A percentile compares a stretch with the other conserved stretches of the same genome.
phyloP scores from a whole-genome alignment of 345 rosid species.

The Firmiana major region DNA sequence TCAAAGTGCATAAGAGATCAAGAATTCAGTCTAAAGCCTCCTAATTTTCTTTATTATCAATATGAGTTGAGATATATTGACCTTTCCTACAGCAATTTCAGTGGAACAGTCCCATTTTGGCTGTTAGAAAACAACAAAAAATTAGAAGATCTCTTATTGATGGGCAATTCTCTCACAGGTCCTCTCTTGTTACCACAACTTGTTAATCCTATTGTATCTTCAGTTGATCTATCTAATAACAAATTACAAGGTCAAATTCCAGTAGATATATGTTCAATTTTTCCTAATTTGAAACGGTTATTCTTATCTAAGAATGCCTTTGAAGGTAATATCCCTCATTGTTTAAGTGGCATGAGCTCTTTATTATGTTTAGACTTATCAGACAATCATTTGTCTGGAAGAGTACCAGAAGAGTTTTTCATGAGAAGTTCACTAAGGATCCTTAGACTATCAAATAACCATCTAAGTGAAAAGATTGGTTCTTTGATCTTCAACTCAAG shows the following conservation, averaged over 20 bases:
- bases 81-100: not conserved
- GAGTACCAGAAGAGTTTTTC: not conserved
- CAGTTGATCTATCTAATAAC: conserved; percentile 16
- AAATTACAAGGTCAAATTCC: conserved; percentile 10
- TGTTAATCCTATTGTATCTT: not conserved
- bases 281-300: not conserved
- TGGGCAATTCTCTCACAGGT: conserved; percentile 6
- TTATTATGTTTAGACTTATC: conserved; percentile 15
- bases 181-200: not conserved
- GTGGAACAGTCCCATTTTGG: conserved; percentile 13
- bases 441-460: conserved; percentile 23
- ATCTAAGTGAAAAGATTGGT: conserved; percentile 15
- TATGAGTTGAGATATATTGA: not conserved
- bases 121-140: conserved; percentile 4
- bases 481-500: not conserved
- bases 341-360: conserved; percentile 2
- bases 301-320: conserved; percentile 16
- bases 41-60: not conserved
- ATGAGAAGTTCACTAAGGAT: not conserved
- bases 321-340: conserved; percentile 24
- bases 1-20: not conserved
- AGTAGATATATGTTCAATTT: not conserved
- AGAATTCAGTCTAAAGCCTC: not conserved
- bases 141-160: not conserved
- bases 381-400: conserved; percentile 15